Conservation (phyloP, 805 yeast genomes). For the Tetrapisispora arboricola region DNA sequence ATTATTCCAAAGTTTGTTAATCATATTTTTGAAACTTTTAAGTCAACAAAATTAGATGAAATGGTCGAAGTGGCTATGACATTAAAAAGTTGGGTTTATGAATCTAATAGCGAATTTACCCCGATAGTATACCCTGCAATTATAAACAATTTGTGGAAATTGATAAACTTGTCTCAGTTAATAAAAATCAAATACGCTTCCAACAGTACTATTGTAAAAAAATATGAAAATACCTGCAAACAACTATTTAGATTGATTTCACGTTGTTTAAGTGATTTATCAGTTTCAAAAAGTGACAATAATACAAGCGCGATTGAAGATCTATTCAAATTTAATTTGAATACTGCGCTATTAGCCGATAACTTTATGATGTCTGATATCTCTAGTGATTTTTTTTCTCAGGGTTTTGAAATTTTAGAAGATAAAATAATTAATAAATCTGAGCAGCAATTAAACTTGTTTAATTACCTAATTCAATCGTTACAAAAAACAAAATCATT, state of each 20-base stretch:
- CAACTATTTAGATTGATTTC: constrained; percentile 62
- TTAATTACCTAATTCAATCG: constrained; percentile 39
- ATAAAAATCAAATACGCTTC: constrained; percentile 5
- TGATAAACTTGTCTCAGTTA: constrained; percentile 40
- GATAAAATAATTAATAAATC: constrained; percentile 40
- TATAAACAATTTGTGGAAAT: constrained; percentile 46
- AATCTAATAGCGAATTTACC: constrained; percentile 34
- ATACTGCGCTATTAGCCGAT: constrained; percentile 71
- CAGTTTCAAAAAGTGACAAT: constrained; percentile 13
- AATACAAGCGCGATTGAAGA: constrained; percentile 17
- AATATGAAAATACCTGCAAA: constrained; percentile 24
- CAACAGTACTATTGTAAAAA: neutral
- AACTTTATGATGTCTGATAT: constrained; percentile 60
- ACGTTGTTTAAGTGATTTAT: constrained; percentile 56
- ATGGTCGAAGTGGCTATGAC: constrained; percentile 32
- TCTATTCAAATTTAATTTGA: constrained; percentile 38
- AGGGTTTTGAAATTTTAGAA: constrained; percentile 77
- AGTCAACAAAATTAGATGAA: neutral
- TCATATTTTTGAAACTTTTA: neutral
- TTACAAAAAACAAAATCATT: constrained; percentile 41
- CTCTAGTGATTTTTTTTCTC: constrained; percentile 76
- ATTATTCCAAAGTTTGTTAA: neutral
- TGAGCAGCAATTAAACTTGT: constrained; percentile 39
- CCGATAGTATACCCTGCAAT: constrained; percentile 67
- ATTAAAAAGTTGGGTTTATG: constrained; percentile 17